These are phyloP conservation scores for Entomortierella beljakovae DNA, from an alignment of 192 early-diverging fungal genomes.

Conservation along the genomic window DNA sequence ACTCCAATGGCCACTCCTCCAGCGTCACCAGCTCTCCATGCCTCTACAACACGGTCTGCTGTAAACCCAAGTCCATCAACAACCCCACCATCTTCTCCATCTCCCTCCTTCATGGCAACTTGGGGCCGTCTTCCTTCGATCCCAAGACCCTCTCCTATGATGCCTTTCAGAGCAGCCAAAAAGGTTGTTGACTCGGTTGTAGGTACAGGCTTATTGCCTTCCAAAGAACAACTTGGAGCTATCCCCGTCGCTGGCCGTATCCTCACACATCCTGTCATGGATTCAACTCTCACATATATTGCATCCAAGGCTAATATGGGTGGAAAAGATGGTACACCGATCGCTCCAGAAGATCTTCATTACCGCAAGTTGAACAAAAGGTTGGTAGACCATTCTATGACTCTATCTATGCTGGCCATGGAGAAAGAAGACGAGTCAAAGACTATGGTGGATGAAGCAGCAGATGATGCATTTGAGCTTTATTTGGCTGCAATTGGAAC, in stretches of 20 bases:
- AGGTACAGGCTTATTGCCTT: conserved; percentile 40
- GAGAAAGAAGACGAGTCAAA: conserved; percentile 48
- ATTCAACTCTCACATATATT: conserved; percentile 48
- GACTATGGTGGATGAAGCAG: conserved; percentile 50
- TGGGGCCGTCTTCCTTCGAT: conserved; percentile 32
- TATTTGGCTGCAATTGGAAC: conserved; percentile 50
- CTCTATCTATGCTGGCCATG: conserved; percentile 40
- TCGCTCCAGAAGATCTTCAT: conserved; percentile 30
- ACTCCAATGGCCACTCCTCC: conserved; percentile 43
- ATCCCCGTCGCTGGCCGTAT: conserved; percentile 52
- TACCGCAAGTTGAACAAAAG: conserved; percentile 52
- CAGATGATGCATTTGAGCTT: conserved; percentile 53
- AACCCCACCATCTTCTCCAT: conserved; percentile 39
- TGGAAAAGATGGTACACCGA: conserved; percentile 4
- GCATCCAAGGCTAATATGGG: conserved; percentile 43
- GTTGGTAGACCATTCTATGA: conserved; percentile 50
- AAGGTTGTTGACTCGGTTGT: conserved; percentile 47
- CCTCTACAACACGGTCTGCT: conserved; percentile 4
- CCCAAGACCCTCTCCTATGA: conserved; percentile 43
- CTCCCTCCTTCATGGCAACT: conserved; percentile 34
- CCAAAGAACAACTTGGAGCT: conserved; percentile 47
- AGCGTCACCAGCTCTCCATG: conserved; percentile 29
- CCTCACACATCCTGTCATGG: conserved; percentile 50
- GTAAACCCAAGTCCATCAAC: conserved; percentile 30
- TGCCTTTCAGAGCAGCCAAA: conserved; percentile 35